Evolutionary conservation across 108 stramenopile genomes (phyloP).

Genomic region (Fragilariopsis cylindrus): DNA sequence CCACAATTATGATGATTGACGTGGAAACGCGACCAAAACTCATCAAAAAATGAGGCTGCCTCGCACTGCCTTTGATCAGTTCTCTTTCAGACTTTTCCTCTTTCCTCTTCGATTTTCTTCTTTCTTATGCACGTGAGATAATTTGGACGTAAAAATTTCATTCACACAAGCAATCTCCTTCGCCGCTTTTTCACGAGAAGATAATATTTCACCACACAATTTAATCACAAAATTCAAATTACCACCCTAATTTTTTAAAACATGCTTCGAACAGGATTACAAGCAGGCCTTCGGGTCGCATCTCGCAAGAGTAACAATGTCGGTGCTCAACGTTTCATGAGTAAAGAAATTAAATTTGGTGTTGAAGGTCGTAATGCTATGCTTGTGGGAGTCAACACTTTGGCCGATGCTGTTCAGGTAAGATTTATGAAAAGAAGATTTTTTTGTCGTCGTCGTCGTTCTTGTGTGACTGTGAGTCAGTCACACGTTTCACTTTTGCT

Average conservation of each 20-base stretch:
- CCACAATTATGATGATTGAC: no score
- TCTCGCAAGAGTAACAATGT: constrained; percentile 17
- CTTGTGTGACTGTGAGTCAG: not conserved
- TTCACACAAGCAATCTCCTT: no score
- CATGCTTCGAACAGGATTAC: constrained; percentile 18
- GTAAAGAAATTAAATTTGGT: constrained; percentile 92
- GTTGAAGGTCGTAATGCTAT: constrained; percentile 96
- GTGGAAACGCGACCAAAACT: no score
- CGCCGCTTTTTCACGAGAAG: no score
- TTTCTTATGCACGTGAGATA: no score
- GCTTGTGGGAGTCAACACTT: constrained; percentile 92
- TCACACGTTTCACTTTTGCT: not conserved
- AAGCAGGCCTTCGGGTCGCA: constrained; percentile 9
- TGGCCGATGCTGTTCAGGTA: constrained; percentile 99
- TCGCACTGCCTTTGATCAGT: no score
- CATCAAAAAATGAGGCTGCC: no score
- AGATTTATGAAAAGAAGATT: not conserved
- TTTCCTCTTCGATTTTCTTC: no score
- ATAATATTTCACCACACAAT: not conserved
- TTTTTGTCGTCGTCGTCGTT: not conserved
- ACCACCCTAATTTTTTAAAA: constrained; percentile 1
- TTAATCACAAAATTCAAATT: not conserved
- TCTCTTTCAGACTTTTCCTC: no score
- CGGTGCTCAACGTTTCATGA: constrained; percentile 65
- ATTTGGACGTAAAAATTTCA: no score